Base-by-base conservation (phyloP, 257 asterid genomes). In the Nicotiana paniculata region DNA sequence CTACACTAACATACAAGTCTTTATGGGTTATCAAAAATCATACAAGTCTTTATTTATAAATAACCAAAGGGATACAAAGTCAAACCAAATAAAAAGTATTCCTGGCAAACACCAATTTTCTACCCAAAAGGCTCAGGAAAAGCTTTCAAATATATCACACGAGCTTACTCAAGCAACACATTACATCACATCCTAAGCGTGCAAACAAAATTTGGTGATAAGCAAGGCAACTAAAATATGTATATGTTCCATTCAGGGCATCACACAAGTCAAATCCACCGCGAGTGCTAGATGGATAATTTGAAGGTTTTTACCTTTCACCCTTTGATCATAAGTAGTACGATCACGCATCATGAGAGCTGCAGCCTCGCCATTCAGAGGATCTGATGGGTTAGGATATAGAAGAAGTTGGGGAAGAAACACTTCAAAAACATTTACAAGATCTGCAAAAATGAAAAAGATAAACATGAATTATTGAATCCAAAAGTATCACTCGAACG, bases 321-420 rank as follows among this genome's bases (percentile, higher is more conserved):
- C 96, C 88, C 84, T 90, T 81, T 87, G 92, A 2, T 95, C 97
- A 87, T 92, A 95, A 64, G 91, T 85, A 83, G 37, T 43, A 63
- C 91, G 90, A 82, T 95, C 98, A 17, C 96, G 96, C 97, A 95
- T 92, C 96, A 95, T 92, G 43, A 93, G 85, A 81, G 98, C 93
- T 46, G 98, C 97, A 55, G 98, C 98, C 63, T 93, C 98, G n/a
- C 93, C 95, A 83, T 95, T 95, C 85, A 95, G 84, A 74, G 97
- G 97, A 82, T 95, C 98, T 16, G 97, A 92, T 39, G 97, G 94
- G 85, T 95, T 95, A 32, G 98, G 98, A 82, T 95, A 95, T 83
- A 95, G 82, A 65, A 95, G 94, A 85, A 95, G 98, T 87, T 95
- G 98, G 9, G 98, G 98, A 78, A 95, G 98, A 83, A 95, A 93